Base-by-base conservation (phyloP, 2,329 filamentous ascomycete species). In the Teratosphaeria zuluensis region DNA sequence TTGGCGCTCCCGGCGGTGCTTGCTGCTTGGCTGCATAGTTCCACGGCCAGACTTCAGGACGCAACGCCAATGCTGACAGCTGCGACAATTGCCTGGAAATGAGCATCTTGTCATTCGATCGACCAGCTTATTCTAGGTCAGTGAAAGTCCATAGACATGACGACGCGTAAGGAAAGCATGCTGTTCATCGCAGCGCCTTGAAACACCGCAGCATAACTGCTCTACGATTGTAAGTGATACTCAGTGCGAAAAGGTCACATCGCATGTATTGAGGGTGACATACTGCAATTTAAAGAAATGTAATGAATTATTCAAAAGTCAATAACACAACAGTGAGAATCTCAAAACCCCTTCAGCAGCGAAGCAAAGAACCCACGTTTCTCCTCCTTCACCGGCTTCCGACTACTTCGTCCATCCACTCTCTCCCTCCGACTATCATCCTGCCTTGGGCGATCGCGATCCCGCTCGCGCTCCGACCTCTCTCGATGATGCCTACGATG, bases 401-500 rank as follows among this genome's bases (percentile, higher is more conserved):
- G 42, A 48, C 16, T 11, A 21, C 42, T 48, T 19, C 42, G 42
- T 21, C 42, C 42, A n/a, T 48, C 42, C 42, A 48, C 42, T n/a
- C 42, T 48, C 16, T 48, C 42, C 16, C 9, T 48, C n/a, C 42
- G 42, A 6, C 16, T n/a, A 48, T 48, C 42, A 28, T 4, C 24
- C 4, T 28, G 24, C 24, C 24, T 28, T 28, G 24, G 24, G 55
- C 32, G 52, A 28, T 60, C 60, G n/a, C 60, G 58, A 8, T 59
- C 58, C 14, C 58, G 56, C 16, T 62, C 60, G 8, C 24, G 33
- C 16, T 60, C 60, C 12, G 55, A 32, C 14, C 46, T 31, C 16
- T 60, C 59, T n/a, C 42, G 42, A 38, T 53, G 59, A 30, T 55
- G 60, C 31, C 58, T 52, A n/a, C 51, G 55, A 28, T 48, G 58